Evolutionary conservation across 352 stramenopile species (phyloP), one percentile per base, ranked within the genome.

Genomic region (Phytophthora quininea): DNA sequence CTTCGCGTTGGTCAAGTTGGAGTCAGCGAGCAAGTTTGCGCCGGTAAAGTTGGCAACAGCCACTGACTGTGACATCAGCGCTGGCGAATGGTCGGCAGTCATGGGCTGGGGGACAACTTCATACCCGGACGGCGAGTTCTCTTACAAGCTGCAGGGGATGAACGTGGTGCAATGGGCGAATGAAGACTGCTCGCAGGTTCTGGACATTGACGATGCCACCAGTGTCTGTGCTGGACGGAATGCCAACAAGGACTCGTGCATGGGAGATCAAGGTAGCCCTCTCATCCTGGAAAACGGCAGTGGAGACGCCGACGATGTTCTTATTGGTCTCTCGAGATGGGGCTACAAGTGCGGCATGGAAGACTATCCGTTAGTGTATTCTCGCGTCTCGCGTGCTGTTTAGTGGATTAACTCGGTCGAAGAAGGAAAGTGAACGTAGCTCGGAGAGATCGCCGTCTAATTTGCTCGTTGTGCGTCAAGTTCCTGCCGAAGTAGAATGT

Each of bases 1-100:
- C 42, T 64, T 67, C 32, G 32, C 58, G 29, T 33, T 77, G 19
- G 33, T 77, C 0, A 58, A 73, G 33, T 35, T 79, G 14, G 56
- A 68, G 38, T 72, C 52, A 15, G 40, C 72, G 29, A 73, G 57
- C 9, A 40, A 30, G 12, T 62, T 62, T 24, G 27, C 45, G 10
- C 55, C 66, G 5, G 47, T 42, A 14, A 52, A 58, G 11, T 53
- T 67, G 10, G 59, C 70, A 48, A 45, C 37, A 35, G 40, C 66
- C 14, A 66, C 74, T 19, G 59, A 62, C 45, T 62, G 49, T 3
- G 38, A 67, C 27, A 38, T 61, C 9, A 46, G 63, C 12, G 37
- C 52, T 0, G 67, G 58, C 38, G 46, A 63, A 24, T 29, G 43
- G 1, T 54, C 54, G 0, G 53, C 59, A 27, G 48, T 63, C n/a